Evolutionary conservation across 2,329 filamentous ascomycete genomes (phyloP), one percentile per base, ranked within the genome.

Genomic region (Kalaharituber pfeilii): DNA sequence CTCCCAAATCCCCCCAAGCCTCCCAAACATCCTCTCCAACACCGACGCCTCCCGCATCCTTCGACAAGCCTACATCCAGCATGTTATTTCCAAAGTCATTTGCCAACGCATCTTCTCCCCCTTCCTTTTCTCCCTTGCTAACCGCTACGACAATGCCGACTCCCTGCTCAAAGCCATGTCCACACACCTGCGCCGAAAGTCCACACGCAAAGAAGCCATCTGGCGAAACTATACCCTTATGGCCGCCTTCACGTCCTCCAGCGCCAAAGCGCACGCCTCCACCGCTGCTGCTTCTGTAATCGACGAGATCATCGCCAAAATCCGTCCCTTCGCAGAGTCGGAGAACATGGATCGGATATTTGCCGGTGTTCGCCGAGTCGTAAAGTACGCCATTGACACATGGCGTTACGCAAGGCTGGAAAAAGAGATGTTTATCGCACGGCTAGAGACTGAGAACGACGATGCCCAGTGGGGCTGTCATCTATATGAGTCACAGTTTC

Each of bases 171-270:
- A 72, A 54, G 72, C 73, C 57, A 70, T 78, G 57, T 76, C 75
- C 27, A 71, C 72, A 61, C 72, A 77, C 52, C 75, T 78, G 51
- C 72, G 75, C 29, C 71, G 72, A 52, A 78, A 77, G 60, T 76
- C 73, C 53, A 72, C 74, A 20, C 69, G 74, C 8, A 73, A 74
- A 54, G 75, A 78, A 62, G 73, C 75, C 3, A 73, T 76, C 55
- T 78, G 75, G 75, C 69, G 75, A 52, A 74, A 76, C 54, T 74
- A 77, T 59, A 77, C 75, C 2, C 70, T 78, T 13, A 73, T 75
- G 57, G 75, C 75, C 18, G 73, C 75, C 7, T 78, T 77, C 64
- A 76, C 74, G 5, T 72, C 73, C 30, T 73, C 72, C 1, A 73
- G 74, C 55, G 75, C 75, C 1, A 78, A 77, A 58, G 71, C 75